A percentile compares a stretch with the other conserved stretches of the same genome.
phyloP scores from a whole-genome alignment of 2,329 filamentous ascomycete species.

The Microthyrium microscopicum region DNA sequence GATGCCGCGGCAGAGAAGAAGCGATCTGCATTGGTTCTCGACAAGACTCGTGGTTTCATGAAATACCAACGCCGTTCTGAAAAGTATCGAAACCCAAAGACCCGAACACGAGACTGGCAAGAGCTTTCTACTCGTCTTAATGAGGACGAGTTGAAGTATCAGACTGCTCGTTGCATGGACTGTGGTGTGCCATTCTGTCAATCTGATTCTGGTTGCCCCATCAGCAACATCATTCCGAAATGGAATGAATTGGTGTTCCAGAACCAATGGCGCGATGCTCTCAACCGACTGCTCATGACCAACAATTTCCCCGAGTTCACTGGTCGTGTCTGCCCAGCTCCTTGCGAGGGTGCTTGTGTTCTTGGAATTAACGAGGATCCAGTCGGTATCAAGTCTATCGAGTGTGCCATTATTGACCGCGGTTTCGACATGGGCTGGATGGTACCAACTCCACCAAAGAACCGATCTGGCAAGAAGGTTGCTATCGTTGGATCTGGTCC shows the following conservation, averaged over 20 bases:
- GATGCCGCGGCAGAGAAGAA: conserved; percentile 77
- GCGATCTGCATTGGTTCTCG: conserved; percentile 78
- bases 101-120: conserved; percentile 80
- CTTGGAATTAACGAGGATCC: conserved; percentile 94
- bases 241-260: conserved; percentile 74
- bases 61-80: conserved; percentile 85
- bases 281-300: conserved; percentile 83
- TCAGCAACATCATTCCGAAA: conserved; percentile 94
- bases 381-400: conserved; percentile 95
- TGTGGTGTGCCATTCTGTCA: conserved; percentile 98
- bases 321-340: conserved; percentile 88
- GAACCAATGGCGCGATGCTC: conserved; percentile 74
- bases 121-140: conserved; percentile 76
- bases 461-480: conserved; percentile 73
- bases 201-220: conserved; percentile 87
- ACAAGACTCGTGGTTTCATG: conserved; percentile 97
- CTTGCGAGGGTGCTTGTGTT: conserved; percentile 91
- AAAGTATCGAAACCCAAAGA: conserved; percentile 77
- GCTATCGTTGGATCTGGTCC: conserved; percentile 87
- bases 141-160: conserved; percentile 92
- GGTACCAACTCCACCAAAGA: conserved; percentile 61
- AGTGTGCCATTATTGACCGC: conserved; percentile 93
- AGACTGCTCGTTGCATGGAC: conserved; percentile 95
- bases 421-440: conserved; percentile 99
- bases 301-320: conserved; percentile 99